Conservation (phyloP, 495 filamentous ascomycete genomes). For the Daldinia bambusicola region DNA sequence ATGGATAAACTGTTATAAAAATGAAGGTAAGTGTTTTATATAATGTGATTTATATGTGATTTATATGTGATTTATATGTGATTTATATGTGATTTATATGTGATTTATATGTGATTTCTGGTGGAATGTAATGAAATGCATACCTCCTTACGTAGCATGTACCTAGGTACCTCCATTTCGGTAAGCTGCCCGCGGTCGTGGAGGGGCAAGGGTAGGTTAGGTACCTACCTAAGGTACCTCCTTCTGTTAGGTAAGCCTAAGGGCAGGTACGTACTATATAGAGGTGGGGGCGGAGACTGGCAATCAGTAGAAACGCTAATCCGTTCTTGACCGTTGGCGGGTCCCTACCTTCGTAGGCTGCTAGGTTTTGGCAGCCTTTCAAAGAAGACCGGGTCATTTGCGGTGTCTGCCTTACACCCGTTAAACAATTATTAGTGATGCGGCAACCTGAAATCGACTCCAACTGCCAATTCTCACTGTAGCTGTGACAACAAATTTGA, state of each 20-base stretch:
- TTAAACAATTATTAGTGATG: constrained; percentile 10
- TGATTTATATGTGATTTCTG: no score
- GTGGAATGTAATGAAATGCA: no score
- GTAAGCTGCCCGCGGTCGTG: no score
- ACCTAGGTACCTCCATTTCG: no score
- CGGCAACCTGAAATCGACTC: constrained; percentile 16
- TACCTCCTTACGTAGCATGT: no score
- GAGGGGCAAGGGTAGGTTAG: no score
- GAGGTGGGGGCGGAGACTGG: constrained; percentile 1
- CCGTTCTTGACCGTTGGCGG: background rate
- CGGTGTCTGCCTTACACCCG: constrained; percentile 4
- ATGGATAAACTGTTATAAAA: no score
- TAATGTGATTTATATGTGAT: no score
- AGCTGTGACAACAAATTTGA: background rate
- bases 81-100: no score
- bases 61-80: no score
- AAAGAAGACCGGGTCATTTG: constrained; percentile 2
- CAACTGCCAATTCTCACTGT: background rate
- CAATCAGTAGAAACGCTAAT: background rate
- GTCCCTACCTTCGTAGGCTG: no score
- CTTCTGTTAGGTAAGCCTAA: background rate
- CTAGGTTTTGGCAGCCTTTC: background rate
- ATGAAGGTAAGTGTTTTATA: no score
- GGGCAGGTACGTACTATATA: background rate
- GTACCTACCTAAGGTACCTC: constrained; percentile 3